These are phyloP conservation scores for Acanthamoeba healyi DNA, from an alignment of 208 protist genomes.

Conservation along the genomic window DNA sequence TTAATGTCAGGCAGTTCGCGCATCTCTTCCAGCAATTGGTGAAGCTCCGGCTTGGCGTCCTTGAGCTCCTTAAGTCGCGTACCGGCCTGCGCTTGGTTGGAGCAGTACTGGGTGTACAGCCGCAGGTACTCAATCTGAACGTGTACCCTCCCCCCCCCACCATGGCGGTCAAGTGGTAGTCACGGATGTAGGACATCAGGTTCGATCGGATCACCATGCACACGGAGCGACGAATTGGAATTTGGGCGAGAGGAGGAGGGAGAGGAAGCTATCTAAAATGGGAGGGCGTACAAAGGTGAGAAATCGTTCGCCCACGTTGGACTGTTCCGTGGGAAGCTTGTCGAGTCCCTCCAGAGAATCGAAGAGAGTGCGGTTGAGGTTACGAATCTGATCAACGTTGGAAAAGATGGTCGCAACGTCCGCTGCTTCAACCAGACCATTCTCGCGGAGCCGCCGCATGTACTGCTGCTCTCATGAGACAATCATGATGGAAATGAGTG, in stretches of 20 bases:
- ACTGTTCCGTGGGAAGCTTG: background rate
- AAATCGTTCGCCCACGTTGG: constrained; percentile 36
- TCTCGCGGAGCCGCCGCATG: background rate
- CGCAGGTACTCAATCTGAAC: constrained; percentile 34
- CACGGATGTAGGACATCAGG: no score
- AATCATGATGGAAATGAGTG: background rate
- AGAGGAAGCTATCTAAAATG: no score
- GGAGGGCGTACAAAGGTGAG: background rate
- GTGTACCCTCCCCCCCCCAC: no score
- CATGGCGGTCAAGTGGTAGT: no score
- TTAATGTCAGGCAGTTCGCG: constrained; percentile 14
- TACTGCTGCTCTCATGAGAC: background rate
- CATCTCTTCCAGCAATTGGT: constrained; percentile 32
- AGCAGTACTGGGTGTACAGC: constrained; percentile 65
- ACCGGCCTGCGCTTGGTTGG: constrained; percentile 32
- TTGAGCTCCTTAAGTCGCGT: constrained; percentile 33
- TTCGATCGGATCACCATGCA: no score
- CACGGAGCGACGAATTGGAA: no score
- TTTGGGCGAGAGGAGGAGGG: background rate
- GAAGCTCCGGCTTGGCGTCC: background rate
- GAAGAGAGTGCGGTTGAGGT: background rate
- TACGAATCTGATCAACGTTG: constrained; percentile 36
- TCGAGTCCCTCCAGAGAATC: constrained; percentile 17
- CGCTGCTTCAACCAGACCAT: background rate
- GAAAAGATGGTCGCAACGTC: constrained; percentile 4